Evolutionary conservation across 257 asterid genomes (phyloP).

Genomic region (Fraxinus quadrangulata): DNA sequence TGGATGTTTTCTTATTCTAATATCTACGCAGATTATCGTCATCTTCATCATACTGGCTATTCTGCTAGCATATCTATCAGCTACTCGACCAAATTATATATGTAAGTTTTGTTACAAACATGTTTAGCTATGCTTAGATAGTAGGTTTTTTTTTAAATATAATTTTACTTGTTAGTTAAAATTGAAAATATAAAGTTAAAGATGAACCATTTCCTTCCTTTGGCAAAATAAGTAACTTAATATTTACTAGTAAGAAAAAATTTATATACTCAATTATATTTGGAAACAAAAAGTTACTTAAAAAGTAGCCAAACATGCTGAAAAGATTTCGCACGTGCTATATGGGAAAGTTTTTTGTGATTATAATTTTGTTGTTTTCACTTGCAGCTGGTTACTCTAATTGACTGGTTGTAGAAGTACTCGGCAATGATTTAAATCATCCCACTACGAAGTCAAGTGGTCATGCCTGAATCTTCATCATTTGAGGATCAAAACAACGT

Average conservation of each 20-base stretch:
- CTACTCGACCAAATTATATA: slow-evolving; percentile 37
- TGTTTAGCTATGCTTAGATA: neutral
- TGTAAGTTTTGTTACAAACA: slow-evolving; percentile 40
- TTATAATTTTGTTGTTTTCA: neutral
- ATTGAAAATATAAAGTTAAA: neutral
- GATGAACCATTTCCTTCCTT: neutral
- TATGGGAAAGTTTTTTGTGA: neutral
- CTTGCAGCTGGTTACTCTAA: neutral
- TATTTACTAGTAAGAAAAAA: neutral
- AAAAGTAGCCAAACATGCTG: neutral
- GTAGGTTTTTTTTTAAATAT: neutral
- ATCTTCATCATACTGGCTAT: slow-evolving; percentile 62
- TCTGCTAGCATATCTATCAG: slow-evolving; percentile 50
- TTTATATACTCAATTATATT: neutral
- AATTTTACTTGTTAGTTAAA: neutral
- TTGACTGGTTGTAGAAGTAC: neutral
- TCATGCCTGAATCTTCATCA: neutral
- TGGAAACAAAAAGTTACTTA: neutral
- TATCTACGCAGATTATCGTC: slow-evolving; percentile 58
- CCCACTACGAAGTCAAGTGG: neutral
- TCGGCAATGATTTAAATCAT: neutral
- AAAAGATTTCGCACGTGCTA: neutral
- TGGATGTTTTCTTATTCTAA: slow-evolving; percentile 25
- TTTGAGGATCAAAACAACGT: neutral
- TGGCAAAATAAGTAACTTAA: neutral